phyloP scores from a whole-genome alignment of 495 filamentous ascomycete species.

The Ascodesmis nigricans region DNA sequence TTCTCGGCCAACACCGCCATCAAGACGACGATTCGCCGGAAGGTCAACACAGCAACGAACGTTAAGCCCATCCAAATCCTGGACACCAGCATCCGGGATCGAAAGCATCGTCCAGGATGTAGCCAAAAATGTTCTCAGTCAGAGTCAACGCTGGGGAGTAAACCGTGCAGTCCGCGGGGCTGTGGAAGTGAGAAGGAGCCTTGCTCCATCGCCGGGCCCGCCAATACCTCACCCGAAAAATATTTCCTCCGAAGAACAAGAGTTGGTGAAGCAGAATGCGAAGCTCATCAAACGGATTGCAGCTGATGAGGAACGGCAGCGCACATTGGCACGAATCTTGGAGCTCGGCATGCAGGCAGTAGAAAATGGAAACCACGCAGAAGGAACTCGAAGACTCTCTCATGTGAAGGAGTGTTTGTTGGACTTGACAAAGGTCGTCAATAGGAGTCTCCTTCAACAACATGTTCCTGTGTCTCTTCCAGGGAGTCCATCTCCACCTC shows the following conservation, averaged over 20 bases:
- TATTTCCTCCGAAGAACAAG: conserved; percentile 8
- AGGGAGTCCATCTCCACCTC: too few species aligned
- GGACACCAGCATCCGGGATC: conserved; percentile 30
- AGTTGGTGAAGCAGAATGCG: conserved; percentile 12
- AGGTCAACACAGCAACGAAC: background rate
- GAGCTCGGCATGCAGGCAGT: conserved; percentile 49
- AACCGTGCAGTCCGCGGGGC: conserved; percentile 80
- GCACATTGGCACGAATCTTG: conserved; percentile 47
- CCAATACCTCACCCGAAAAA: conserved; percentile 1
- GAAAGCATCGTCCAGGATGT: conserved; percentile 70
- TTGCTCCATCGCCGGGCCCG: conserved; percentile 7
- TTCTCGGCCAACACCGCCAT: conserved; percentile 21
- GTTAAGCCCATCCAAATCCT: conserved; percentile 23
- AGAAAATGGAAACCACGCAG: conserved; percentile 6
- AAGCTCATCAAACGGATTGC: conserved; percentile 24
- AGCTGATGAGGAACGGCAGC: conserved; percentile 45
- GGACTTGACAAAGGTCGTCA: conserved; percentile 8
- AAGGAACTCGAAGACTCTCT: conserved; percentile 7
- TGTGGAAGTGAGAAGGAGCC: conserved; percentile 68
- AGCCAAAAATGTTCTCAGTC: conserved; percentile 58
- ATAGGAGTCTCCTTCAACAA: conserved; percentile 2
- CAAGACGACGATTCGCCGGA: conserved; percentile 19
- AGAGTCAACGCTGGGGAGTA: conserved; percentile 68
- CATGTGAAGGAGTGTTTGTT: conserved; percentile 15
- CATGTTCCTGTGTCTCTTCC: too few species aligned